Conservation (phyloP, 2,329 filamentous ascomycete species). For the Colletotrichum higginsianum region DNA sequence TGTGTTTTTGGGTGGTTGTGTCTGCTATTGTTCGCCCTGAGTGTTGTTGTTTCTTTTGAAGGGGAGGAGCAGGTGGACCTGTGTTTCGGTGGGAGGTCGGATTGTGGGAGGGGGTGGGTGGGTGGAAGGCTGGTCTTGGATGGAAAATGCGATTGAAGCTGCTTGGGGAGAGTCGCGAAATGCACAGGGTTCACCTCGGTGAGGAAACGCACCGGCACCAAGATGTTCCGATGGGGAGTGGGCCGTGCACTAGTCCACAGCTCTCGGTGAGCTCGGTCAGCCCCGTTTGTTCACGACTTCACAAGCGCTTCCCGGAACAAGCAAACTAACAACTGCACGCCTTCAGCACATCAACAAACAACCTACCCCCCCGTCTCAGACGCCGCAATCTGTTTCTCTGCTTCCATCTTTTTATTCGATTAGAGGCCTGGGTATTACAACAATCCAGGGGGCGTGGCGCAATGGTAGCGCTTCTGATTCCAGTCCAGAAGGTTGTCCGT, state of each 20-base stretch:
- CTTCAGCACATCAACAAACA: neutral
- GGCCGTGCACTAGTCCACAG: neutral
- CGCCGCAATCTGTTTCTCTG: neutral
- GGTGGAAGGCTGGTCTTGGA: neutral
- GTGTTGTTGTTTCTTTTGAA: no score
- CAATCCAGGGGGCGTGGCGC: conserved; percentile 32
- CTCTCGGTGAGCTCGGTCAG: conserved; percentile 6
- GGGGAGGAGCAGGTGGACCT: neutral
- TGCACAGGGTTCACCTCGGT: conserved; percentile 27
- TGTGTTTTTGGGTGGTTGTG: neutral
- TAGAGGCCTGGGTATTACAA: neutral
- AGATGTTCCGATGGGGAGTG: conserved; percentile 17
- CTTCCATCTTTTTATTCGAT: neutral
- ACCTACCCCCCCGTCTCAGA: neutral
- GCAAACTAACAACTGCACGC: neutral
- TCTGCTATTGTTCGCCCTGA: neutral
- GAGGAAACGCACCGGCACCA: conserved; percentile 12
- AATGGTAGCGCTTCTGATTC: conserved; percentile 42
- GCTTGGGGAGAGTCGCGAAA: neutral
- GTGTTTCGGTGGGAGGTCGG: neutral
- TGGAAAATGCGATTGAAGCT: conserved; percentile 7
- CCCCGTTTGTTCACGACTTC: neutral
- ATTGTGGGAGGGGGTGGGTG: neutral
- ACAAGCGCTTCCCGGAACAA: neutral
- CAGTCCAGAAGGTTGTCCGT: conserved; percentile 41